Evolutionary conservation across 768 basidiomycete species (phyloP).

Genomic region (Pisolithus microcarpus): DNA sequence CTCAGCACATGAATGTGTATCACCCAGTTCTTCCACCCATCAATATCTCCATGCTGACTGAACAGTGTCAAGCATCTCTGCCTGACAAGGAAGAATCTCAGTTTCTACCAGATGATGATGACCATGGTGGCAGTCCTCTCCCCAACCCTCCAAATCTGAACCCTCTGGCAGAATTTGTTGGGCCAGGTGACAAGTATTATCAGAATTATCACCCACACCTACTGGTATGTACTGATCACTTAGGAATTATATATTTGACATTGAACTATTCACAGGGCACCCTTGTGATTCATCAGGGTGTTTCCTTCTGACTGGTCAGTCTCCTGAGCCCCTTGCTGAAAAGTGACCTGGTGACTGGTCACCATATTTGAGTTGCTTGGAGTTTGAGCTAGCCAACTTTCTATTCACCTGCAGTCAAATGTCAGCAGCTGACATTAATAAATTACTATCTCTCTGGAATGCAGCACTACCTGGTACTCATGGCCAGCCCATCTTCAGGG

Average conservation of each 20-base stretch:
- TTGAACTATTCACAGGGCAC: neutral
- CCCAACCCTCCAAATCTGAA: too few species aligned
- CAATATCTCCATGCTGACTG: too few species aligned
- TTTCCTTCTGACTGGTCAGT: conserved; percentile 6
- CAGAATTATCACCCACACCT: too few species aligned
- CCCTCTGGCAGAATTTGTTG: too few species aligned
- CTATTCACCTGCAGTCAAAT: conserved; percentile 14
- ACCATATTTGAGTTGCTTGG: neutral
- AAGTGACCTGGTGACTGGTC: neutral
- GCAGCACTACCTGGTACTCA: conserved; percentile 3
- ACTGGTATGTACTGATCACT: neutral
- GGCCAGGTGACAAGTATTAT: neutral
- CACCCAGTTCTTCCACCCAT: too few species aligned
- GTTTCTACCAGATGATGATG: too few species aligned
- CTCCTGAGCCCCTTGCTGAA: conserved; percentile 2
- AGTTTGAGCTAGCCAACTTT: conserved; percentile 5
- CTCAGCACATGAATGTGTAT: too few species aligned
- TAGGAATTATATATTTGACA: neutral
- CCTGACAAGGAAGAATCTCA: too few species aligned
- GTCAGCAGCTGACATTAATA: conserved; percentile 18
- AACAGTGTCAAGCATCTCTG: neutral
- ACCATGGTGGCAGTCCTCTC: too few species aligned
- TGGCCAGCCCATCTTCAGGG: too few species aligned
- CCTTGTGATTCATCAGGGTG: neutral
- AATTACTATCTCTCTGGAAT: conserved; percentile 21